phyloP scores from a whole-genome alignment of 805 yeast species.

The Metschnikowia colocasiae region DNA sequence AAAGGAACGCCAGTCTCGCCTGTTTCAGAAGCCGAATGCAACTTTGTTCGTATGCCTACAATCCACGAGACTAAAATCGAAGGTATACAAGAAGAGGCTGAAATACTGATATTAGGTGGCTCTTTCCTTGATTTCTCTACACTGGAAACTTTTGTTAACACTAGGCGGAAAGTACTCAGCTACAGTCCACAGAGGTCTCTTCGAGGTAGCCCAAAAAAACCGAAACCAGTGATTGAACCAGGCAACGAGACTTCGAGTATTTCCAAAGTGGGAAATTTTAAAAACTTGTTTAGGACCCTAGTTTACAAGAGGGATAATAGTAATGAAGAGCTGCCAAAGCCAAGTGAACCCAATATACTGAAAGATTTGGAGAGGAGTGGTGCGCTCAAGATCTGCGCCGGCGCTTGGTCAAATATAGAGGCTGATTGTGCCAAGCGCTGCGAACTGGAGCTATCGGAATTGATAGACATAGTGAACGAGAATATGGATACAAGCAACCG shows the following conservation, averaged over 20 bases:
- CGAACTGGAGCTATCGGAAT: background rate
- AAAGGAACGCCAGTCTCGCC: background rate
- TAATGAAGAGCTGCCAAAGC: background rate
- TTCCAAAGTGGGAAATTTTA: background rate
- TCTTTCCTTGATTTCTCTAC: background rate
- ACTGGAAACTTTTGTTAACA: background rate
- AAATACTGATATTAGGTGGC: background rate
- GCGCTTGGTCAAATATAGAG: background rate
- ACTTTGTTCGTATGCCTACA: too few relatives aligned
- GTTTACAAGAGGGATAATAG: background rate
- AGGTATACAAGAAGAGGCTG: background rate
- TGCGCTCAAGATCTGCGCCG: background rate
- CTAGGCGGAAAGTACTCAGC: background rate
- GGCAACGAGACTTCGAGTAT: background rate
- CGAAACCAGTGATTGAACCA: background rate
- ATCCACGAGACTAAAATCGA: background rate
- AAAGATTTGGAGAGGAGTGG: background rate
- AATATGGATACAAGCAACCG: background rate
- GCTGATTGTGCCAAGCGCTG: background rate
- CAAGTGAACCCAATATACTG: background rate
- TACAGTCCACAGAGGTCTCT: background rate
- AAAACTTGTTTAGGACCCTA: background rate
- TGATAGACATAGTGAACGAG: background rate
- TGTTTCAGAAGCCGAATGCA: background rate
- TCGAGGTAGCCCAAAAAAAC: background rate